Conservation (phyloP, 2,329 filamentous ascomycete species). For the Lachnellula cervina region DNA sequence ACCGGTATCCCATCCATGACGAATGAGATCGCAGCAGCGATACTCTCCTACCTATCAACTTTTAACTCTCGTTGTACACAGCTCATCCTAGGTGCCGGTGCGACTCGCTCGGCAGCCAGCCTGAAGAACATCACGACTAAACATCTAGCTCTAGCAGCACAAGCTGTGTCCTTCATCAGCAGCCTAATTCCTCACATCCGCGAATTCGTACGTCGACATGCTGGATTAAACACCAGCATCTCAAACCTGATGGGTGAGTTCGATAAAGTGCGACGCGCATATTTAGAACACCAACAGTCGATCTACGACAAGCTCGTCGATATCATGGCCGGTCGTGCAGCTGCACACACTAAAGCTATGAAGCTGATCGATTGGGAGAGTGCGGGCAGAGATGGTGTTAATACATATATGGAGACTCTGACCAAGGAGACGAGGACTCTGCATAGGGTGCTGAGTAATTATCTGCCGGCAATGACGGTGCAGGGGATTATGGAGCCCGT, state of each 20-base stretch:
- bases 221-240: constrained; percentile 44
- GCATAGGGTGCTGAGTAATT: constrained; percentile 63
- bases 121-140: constrained; percentile 96
- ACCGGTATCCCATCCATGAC: constrained; percentile 86
- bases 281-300: constrained; percentile 64
- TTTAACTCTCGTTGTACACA: constrained; percentile 98
- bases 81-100: constrained; percentile 89
- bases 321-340: constrained; percentile 62
- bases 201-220: constrained; percentile 82
- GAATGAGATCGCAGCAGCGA: constrained; percentile 69
- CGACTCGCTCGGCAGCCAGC: constrained; percentile 81
- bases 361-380: constrained; percentile 61
- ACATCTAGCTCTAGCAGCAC: constrained; percentile 85
- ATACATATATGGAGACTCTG: constrained; percentile 65
- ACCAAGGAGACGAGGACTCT: constrained; percentile 66
- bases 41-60: constrained; percentile 82
- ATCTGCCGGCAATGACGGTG: constrained; percentile 60
- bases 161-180: constrained; percentile 82
- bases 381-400: constrained; percentile 37
- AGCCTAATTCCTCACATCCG: constrained; percentile 83
- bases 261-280: constrained; percentile 27
- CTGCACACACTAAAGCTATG: constrained; percentile 58
- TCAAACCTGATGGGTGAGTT: constrained; percentile 48
- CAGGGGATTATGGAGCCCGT: constrained; percentile 66
- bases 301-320: constrained; percentile 72